These are phyloP conservation scores for Cyathus striatus DNA, from an alignment of 768 basidiomycete species.

Conservation along the genomic window DNA sequence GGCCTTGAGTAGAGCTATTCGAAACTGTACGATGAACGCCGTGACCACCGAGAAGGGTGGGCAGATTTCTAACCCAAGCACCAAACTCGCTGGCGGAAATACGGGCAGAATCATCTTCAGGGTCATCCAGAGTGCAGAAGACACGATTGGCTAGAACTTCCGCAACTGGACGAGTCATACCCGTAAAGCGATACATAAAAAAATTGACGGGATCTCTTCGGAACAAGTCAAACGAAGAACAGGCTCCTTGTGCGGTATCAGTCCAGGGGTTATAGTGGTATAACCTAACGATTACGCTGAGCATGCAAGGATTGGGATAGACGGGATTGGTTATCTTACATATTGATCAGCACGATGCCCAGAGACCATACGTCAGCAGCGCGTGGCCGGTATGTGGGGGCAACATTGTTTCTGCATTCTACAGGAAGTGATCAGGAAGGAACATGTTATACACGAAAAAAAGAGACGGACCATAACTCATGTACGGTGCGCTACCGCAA, in stretches of 20 bases:
- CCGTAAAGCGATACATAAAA: constrained; percentile 86
- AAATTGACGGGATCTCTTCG: constrained; percentile 76
- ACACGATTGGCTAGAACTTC: constrained; percentile 81
- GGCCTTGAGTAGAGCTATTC: constrained; percentile 57
- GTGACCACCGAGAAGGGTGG: constrained; percentile 56
- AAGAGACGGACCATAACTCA: constrained; percentile 81
- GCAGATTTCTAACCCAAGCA: constrained; percentile 79
- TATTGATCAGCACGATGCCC: constrained; percentile 98
- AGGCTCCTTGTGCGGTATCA: constrained; percentile 80
- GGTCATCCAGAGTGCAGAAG: constrained; percentile 72
- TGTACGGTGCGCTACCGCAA: constrained; percentile 97
- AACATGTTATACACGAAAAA: constrained; percentile 2
- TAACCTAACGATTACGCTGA: constrained; percentile 46
- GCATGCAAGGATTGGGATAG: constrained; percentile 4
- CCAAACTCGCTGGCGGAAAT: constrained; percentile 84
- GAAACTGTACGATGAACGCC: constrained; percentile 57
- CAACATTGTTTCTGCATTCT: constrained; percentile 98
- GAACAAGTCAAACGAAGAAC: constrained; percentile 79
- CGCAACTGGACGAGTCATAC: constrained; percentile 83
- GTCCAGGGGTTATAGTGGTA: constrained; percentile 99
- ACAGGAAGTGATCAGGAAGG: constrained; percentile 11
- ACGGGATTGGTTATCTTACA: constrained; percentile 41
- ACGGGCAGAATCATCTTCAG: constrained; percentile 59
- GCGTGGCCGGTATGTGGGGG: constrained; percentile 89
- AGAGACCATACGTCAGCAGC: constrained; percentile 99